Percentiles rank a stretch among this genome's conserved stretches.
Evolutionary conservation across 1,139 yeast species (phyloP).

Genomic region (Zygoascus hellenicus): DNA sequence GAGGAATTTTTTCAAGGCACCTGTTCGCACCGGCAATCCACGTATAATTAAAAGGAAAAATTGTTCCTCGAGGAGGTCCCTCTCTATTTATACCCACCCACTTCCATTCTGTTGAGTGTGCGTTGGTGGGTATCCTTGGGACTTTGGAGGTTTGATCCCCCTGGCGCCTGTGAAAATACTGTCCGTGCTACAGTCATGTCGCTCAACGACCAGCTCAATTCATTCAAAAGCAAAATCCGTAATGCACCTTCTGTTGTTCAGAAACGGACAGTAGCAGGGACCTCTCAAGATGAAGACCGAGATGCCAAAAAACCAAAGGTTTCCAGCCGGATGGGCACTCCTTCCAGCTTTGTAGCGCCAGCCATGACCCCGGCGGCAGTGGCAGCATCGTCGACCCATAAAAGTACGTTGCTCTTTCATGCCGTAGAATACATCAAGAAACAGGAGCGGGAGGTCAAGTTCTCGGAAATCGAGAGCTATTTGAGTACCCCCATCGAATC

Average conservation of each 20-base stretch:
- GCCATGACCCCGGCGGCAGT: constrained; percentile 35
- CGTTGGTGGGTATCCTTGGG: no score
- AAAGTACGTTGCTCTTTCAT: constrained; percentile 72
- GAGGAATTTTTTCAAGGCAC: background rate
- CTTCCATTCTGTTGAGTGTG: no score
- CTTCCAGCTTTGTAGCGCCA: constrained; percentile 12
- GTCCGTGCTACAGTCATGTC: constrained; percentile 21
- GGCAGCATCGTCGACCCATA: constrained; percentile 41
- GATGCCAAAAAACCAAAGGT: constrained; percentile 24
- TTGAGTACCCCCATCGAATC: constrained; percentile 40
- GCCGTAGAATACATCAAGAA: constrained; percentile 83
- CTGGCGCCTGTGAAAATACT: no score
- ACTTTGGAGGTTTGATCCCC: no score
- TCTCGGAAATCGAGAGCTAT: constrained; percentile 55
- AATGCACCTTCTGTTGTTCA: constrained; percentile 43
- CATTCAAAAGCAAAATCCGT: constrained; percentile 54
- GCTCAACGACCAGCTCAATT: constrained; percentile 45
- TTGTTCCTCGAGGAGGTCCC: background rate
- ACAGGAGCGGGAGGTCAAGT: constrained; percentile 62
- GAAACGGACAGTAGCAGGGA: constrained; percentile 29
- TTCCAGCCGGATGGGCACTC: constrained; percentile 1
- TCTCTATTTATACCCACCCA: no score
- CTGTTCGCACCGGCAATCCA: background rate
- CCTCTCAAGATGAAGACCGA: constrained; percentile 17
- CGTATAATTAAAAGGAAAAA: background rate